phyloP scores from a whole-genome alignment of 768 basidiomycete genomes.

The Termitomyces sp. region DNA sequence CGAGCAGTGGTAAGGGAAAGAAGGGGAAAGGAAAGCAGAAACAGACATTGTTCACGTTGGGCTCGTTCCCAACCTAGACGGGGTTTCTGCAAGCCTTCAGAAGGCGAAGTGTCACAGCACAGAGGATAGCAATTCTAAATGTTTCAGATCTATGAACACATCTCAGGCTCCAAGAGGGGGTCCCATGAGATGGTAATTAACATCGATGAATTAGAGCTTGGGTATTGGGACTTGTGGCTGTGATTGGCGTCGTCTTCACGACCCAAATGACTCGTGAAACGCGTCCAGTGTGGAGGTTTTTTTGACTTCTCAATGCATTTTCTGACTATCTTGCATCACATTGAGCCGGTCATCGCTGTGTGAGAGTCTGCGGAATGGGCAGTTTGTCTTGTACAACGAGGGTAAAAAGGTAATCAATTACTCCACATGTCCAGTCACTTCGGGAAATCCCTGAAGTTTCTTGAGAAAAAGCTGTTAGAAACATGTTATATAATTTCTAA shows the following conservation, averaged over 20 bases:
- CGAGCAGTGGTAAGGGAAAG: constrained; percentile 43
- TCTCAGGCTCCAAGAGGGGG: neutral
- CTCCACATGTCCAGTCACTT: too few species aligned
- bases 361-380: too few species aligned
- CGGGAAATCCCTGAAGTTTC: too few species aligned
- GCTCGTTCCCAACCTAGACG: constrained; percentile 33
- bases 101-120: neutral
- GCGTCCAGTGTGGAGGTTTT: neutral
- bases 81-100: neutral
- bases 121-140: too few species aligned
- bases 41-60: constrained; percentile 73
- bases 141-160: neutral
- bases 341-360: too few species aligned
- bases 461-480: too few species aligned
- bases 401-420: too few species aligned
- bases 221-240: too few species aligned
- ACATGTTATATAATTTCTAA: too few species aligned
- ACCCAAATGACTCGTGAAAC: neutral
- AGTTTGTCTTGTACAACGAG: too few species aligned
- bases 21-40: constrained; percentile 82
- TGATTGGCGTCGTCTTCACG: neutral
- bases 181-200: neutral
- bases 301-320: neutral
- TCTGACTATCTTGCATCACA: neutral
- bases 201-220: neutral